Percentiles rank a stretch among this genome's conserved stretches.
These are phyloP conservation scores for Pelargonium australe DNA, from an alignment of 441 rosid genomes.

Conservation along the genomic window DNA sequence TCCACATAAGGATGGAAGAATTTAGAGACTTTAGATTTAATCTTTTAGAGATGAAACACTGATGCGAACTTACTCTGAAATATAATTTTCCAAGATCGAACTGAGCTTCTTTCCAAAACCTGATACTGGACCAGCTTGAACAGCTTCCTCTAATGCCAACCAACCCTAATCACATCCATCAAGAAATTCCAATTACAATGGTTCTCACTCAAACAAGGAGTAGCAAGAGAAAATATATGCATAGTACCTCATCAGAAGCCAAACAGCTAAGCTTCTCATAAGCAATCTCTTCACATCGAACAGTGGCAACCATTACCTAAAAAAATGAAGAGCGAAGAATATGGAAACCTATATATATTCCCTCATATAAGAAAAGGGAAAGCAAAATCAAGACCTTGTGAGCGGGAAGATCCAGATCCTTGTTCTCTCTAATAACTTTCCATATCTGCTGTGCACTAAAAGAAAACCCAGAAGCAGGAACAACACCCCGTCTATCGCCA, in stretches of 20 bases:
- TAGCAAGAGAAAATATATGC: slow-evolving; percentile 17
- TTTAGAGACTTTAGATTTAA: not conserved
- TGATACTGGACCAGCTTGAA: slow-evolving; percentile 47
- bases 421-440: slow-evolving; percentile 75
- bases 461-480: slow-evolving; percentile 85
- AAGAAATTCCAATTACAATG: slow-evolving; percentile 15
- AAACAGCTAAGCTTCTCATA: slow-evolving; percentile 41
- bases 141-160: slow-evolving; percentile 55
- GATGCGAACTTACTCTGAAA: slow-evolving; percentile 53
- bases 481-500: slow-evolving; percentile 66
- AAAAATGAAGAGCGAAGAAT: slow-evolving; percentile 17
- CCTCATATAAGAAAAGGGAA: slow-evolving; percentile 11
- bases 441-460: slow-evolving; percentile 74
- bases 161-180: slow-evolving; percentile 40
- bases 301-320: slow-evolving; percentile 86
- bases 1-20: not conserved
- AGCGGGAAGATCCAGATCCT: slow-evolving; percentile 84
- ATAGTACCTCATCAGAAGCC: slow-evolving; percentile 42
- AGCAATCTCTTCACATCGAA: slow-evolving; percentile 76
- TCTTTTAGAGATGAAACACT: not conserved
- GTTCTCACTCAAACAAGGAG: slow-evolving; percentile 1
- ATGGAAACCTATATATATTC: slow-evolving; percentile 10
- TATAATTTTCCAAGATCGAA: slow-evolving; percentile 45
- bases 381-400: slow-evolving; percentile 46
- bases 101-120: slow-evolving; percentile 69